Evolutionary conservation across 1,284 basidiomycete genomes (phyloP).

Genomic region (Phenoliferia sp.): DNA sequence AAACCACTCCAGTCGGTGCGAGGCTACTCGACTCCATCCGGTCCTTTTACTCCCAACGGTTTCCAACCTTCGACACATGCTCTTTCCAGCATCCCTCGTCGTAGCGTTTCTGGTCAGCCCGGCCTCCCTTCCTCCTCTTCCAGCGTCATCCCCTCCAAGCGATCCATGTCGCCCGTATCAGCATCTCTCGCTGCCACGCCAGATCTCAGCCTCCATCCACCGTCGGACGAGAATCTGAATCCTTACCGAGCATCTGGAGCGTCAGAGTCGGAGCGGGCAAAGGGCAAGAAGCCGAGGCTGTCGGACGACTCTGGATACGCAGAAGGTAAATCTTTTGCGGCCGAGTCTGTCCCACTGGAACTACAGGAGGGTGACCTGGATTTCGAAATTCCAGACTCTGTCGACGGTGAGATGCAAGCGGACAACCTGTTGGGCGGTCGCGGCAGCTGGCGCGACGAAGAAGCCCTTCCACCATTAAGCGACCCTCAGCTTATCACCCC

Average conservation of each 20-base stretch:
- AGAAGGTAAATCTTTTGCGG: background rate
- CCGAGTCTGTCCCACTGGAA: background rate
- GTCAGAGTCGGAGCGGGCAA: no score
- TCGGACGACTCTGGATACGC: background rate
- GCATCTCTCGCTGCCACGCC: background rate
- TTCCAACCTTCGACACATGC: background rate
- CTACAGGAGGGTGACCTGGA: background rate
- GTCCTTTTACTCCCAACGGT: background rate
- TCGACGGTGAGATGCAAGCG: background rate
- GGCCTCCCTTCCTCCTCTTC: background rate
- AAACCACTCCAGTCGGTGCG: background rate
- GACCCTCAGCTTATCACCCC: background rate
- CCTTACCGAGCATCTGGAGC: background rate
- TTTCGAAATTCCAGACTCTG: background rate
- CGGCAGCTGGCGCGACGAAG: background rate
- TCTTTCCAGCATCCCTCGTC: background rate
- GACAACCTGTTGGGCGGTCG: background rate
- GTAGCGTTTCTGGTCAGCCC: background rate
- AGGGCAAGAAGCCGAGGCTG: background rate
- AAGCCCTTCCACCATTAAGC: background rate
- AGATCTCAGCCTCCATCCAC: background rate
- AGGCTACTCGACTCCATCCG: background rate
- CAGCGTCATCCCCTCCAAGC: background rate
- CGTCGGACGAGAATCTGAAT: background rate
- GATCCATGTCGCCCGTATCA: background rate